phyloP scores from a whole-genome alignment of 441 rosid genomes.

The Erodium moschatum region DNA sequence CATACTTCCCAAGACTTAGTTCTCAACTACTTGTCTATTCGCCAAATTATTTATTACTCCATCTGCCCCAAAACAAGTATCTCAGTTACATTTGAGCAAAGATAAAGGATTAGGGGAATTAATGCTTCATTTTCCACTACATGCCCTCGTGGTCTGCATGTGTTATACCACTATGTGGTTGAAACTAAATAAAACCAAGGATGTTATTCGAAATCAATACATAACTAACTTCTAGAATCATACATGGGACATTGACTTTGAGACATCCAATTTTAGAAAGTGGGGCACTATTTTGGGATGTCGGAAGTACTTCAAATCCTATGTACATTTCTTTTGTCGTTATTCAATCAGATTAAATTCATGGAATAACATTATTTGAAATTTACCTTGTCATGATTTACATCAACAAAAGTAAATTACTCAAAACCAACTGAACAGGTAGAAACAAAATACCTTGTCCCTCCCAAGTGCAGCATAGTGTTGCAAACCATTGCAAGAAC shows the following conservation, averaged over 20 bases:
- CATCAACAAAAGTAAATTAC: not conserved
- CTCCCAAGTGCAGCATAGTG: constrained; percentile 99
- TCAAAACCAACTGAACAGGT: not conserved
- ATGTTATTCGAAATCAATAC: not conserved
- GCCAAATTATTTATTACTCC: too few relatives aligned
- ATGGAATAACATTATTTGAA: too few relatives aligned
- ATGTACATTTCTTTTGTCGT: not conserved
- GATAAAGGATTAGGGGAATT: not conserved
- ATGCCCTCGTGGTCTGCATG: not conserved
- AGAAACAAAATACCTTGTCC: constrained; percentile 55
- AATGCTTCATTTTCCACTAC: too few relatives aligned
- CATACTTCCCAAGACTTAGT: too few relatives aligned
- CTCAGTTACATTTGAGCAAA: not conserved
- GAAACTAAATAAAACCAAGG: not conserved
- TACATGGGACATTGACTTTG: not conserved
- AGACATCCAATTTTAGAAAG: not conserved
- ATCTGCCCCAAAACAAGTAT: too few relatives aligned
- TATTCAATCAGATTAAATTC: too few relatives aligned
- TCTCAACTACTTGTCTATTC: too few relatives aligned
- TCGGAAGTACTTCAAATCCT: too few relatives aligned
- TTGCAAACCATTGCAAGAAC: constrained; percentile 97
- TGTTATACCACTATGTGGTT: not conserved
- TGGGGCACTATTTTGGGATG: not conserved
- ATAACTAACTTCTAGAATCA: not conserved
- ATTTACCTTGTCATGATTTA: too few relatives aligned